phyloP scores from a whole-genome alignment of 768 basidiomycete species.

The Lenzites betulinus region DNA sequence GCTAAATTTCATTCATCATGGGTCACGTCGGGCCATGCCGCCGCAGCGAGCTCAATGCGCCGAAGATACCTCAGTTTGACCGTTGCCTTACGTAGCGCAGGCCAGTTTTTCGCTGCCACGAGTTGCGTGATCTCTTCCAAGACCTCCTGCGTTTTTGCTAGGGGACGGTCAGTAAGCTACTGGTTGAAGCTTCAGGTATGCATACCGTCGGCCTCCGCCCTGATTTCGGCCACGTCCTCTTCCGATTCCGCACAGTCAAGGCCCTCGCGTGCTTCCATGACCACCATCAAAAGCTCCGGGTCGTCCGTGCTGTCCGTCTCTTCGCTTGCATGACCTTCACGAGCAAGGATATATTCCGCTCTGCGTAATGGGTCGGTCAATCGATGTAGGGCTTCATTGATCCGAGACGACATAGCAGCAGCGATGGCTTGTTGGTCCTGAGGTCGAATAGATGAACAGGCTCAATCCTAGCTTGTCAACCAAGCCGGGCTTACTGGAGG shows the following conservation, averaged over 20 bases:
- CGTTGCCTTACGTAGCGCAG: constrained; percentile 54
- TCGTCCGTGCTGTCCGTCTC: constrained; percentile 79
- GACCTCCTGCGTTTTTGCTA: constrained; percentile 56
- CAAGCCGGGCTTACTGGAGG: constrained; percentile 37
- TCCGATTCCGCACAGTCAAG: constrained; percentile 63
- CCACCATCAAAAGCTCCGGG: constrained; percentile 65
- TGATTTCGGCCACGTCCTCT: constrained; percentile 52
- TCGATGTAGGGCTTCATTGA: constrained; percentile 83
- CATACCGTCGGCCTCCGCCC: constrained; percentile 58
- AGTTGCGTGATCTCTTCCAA: constrained; percentile 48
- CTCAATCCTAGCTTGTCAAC: no score
- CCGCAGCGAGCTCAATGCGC: constrained; percentile 58
- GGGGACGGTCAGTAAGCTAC: neutral
- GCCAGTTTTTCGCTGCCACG: constrained; percentile 58
- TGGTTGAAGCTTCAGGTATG: neutral
- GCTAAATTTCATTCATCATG: constrained; percentile 23
- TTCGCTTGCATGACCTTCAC: constrained; percentile 55
- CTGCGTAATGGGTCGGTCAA: constrained; percentile 73
- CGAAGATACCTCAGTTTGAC: constrained; percentile 76
- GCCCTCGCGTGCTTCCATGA: constrained; percentile 78
- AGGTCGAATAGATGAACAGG: neutral
- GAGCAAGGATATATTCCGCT: constrained; percentile 77
- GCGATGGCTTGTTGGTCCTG: constrained; percentile 63
- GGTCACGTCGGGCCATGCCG: constrained; percentile 32
- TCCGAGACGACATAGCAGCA: constrained; percentile 64